Conservation (phyloP, 257 asterid species). For the Echites panduratus region DNA sequence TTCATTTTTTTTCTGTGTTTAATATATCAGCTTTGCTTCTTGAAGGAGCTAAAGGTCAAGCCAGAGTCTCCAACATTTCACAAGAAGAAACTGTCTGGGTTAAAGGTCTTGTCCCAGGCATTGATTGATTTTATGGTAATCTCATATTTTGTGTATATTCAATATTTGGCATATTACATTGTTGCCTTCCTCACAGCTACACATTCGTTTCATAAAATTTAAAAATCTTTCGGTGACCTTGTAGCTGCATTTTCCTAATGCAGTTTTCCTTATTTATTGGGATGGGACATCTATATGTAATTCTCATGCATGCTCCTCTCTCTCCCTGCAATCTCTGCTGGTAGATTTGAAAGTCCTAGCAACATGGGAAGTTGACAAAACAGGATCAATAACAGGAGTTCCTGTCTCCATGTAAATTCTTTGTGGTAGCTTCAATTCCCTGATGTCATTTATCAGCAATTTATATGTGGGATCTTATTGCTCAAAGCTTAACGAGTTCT, state of each 20-base stretch:
- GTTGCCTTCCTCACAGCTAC: neutral
- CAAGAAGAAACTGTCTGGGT: slow-evolving; percentile 64
- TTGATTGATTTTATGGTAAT: slow-evolving; percentile 94
- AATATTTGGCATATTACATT: neutral
- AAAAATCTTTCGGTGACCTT: neutral
- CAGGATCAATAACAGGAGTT: slow-evolving; percentile 61
- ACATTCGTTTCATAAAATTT: neutral
- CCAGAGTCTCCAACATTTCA: slow-evolving; percentile 33
- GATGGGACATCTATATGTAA: neutral
- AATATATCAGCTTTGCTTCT: slow-evolving; percentile 11
- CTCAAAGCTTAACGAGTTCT: slow-evolving; percentile 20
- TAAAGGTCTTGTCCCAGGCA: slow-evolving; percentile 98
- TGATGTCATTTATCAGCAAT: neutral
- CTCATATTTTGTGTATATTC: neutral
- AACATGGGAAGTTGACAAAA: slow-evolving; percentile 88
- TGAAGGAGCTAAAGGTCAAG: slow-evolving; percentile 30
- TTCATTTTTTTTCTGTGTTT: slow-evolving; percentile 1
- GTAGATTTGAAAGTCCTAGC: slow-evolving; percentile 65
- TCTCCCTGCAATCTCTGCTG: slow-evolving; percentile 19
- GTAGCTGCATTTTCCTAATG: neutral
- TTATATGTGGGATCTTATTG: slow-evolving; percentile 7
- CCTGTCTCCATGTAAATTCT: slow-evolving; percentile 86
- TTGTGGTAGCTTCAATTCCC: slow-evolving; percentile 48
- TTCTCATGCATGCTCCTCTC: slow-evolving; percentile 2
- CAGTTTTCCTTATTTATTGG: too few relatives aligned